Conservation (phyloP, 2,329 filamentous ascomycete species). For the Penicillium sp. region DNA sequence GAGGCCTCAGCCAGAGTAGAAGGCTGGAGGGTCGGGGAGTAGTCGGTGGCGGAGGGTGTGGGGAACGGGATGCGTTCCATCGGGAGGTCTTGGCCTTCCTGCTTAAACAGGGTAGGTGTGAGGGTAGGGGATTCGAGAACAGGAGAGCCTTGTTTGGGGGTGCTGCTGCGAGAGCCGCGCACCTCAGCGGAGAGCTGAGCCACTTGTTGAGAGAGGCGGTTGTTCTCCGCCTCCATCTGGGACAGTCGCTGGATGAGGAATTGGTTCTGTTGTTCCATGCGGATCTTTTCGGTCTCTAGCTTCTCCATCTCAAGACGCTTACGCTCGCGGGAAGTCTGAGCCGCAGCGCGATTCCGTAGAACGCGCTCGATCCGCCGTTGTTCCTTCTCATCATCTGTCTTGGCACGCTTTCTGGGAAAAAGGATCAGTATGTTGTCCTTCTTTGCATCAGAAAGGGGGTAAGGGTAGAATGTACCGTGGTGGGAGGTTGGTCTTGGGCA, state of each 20-base stretch:
- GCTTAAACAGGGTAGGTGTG: conserved; percentile 43
- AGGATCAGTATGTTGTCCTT: neutral
- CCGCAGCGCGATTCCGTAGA: conserved; percentile 90
- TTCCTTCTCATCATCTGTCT: conserved; percentile 98
- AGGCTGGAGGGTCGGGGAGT: conserved; percentile 41
- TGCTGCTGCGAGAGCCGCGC: conserved; percentile 39
- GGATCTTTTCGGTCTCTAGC: conserved; percentile 64
- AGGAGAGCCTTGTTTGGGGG: conserved; percentile 38
- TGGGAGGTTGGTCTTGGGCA: conserved; percentile 93
- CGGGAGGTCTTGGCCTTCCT: conserved; percentile 43
- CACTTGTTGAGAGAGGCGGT: conserved; percentile 50
- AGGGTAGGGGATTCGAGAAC: conserved; percentile 39
- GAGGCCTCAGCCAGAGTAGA: conserved; percentile 57
- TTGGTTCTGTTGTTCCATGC: conserved; percentile 68
- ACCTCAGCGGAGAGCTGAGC: conserved; percentile 50
- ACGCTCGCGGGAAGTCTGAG: conserved; percentile 92
- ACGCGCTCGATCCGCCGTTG: conserved; percentile 96
- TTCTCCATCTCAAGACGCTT: conserved; percentile 88
- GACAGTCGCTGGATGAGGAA: conserved; percentile 64
- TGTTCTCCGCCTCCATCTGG: conserved; percentile 58
- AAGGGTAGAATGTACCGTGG: conserved; percentile 62
- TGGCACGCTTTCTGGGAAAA: conserved; percentile 76
- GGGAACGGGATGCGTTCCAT: conserved; percentile 43
- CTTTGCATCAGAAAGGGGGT: neutral
- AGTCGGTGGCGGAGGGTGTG: conserved; percentile 38